A percentile compares a stretch with the other conserved stretches of the same genome.
phyloP scores from a whole-genome alignment of 306 rosid species.

The Alnus glutinosa region DNA sequence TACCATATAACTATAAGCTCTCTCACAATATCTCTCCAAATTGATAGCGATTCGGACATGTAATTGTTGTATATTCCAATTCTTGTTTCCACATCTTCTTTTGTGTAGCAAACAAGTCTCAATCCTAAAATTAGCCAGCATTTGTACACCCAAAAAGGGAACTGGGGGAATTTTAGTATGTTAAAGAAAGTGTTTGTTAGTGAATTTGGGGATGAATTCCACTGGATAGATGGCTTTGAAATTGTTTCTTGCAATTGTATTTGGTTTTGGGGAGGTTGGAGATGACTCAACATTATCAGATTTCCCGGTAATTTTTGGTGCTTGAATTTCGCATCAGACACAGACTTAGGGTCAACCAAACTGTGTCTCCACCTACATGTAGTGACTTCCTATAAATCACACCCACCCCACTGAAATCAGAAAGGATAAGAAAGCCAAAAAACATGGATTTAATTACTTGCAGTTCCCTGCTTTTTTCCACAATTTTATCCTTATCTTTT shows the following conservation, averaged over 20 bases:
- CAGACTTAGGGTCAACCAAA: slow-evolving; percentile 40
- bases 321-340: slow-evolving; percentile 38
- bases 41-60: too few relatives aligned
- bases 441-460: slow-evolving; percentile 4
- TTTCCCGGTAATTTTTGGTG: slow-evolving; percentile 29
- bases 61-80: too few relatives aligned
- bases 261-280: slow-evolving; percentile 21
- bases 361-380: slow-evolving; percentile 44
- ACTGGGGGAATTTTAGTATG: slow-evolving; percentile 20
- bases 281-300: slow-evolving; percentile 22
- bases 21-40: too few relatives aligned
- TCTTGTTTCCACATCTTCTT: slow-evolving; percentile 32
- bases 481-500: background rate
- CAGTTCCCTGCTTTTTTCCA: slow-evolving; percentile 5
- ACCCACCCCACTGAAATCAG: slow-evolving; percentile 33
- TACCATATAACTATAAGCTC: too few relatives aligned
- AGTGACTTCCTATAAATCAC: slow-evolving; percentile 38
- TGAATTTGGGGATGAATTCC: slow-evolving; percentile 26
- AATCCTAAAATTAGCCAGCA: slow-evolving; percentile 30
- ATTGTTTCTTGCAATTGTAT: slow-evolving; percentile 21
- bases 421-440: slow-evolving; percentile 13
- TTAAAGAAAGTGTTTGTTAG: slow-evolving; percentile 13
- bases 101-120: slow-evolving; percentile 22
- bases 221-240: slow-evolving; percentile 27
- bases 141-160: slow-evolving; percentile 39